Percentiles rank a stretch among this genome's conserved stretches.
Conservation (phyloP, 495 filamentous ascomycete species). For the Aspergillus leporis region DNA sequence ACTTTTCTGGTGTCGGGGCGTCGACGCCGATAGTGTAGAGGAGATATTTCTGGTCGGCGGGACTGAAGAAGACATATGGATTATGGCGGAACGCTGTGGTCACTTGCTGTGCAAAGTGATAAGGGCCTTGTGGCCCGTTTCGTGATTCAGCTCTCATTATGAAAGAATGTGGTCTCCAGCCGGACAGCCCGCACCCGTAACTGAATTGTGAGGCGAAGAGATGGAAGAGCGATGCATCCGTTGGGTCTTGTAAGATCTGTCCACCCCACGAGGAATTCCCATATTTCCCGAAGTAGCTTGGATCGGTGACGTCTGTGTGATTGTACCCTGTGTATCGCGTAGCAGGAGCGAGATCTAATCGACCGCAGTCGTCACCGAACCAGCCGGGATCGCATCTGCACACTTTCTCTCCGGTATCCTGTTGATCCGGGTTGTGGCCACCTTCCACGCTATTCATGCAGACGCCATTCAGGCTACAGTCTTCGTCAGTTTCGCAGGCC, state of each 20-base stretch:
- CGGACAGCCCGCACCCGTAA: constrained; percentile 35
- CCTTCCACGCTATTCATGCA: constrained; percentile 15
- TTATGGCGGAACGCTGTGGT: constrained; percentile 39
- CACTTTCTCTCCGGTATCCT: not conserved
- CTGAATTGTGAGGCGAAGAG: constrained; percentile 37
- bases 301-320: constrained; percentile 17
- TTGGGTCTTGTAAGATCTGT: constrained; percentile 36
- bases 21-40: constrained; percentile 38
- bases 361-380: constrained; percentile 36
- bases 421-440: not conserved
- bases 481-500: constrained; percentile 36
- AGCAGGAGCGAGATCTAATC: constrained; percentile 35
- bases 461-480: constrained; percentile 42
- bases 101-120: constrained; percentile 31
- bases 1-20: not conserved
- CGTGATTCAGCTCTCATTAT: constrained; percentile 37
- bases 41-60: constrained; percentile 32
- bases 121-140: constrained; percentile 38
- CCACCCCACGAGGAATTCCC: constrained; percentile 43
- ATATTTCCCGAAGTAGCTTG: constrained; percentile 9
- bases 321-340: constrained; percentile 36
- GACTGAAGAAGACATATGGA: constrained; percentile 35
- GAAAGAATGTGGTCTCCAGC: constrained; percentile 39
- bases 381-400: constrained; percentile 42
- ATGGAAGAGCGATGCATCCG: constrained; percentile 29